Evolutionary conservation across 257 asterid genomes (phyloP), one percentile per base, ranked within the genome.

Genomic region (Gentiana straminea): DNA sequence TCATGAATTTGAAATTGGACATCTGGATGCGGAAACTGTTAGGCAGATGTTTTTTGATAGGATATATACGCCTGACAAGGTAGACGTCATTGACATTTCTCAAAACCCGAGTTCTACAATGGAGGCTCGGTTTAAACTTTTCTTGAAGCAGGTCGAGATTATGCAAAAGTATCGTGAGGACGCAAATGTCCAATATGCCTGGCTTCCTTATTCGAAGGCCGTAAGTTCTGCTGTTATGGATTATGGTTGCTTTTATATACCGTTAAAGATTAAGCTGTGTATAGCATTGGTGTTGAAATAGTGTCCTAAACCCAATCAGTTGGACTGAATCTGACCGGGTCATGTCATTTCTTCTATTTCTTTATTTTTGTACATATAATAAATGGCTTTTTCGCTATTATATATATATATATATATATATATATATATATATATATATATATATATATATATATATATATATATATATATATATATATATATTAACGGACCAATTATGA

Each of bases 171-270:
- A 34, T 64, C 92, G 93, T 10, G 97, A 94, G 51, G 80, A 73
- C 80, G 84, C 92, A 51, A 77, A 77, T 75, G 68, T 86, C 47
- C 72, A 45, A 57, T 86, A 74, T 62, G 97, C 95, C 32, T 89
- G 97, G 97, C 94, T 89, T 61, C 97, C 95, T 59, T 84, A 79
- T 72, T 73, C 84, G 24, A 80, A 77, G 64, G 80, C 57, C 66
- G 69, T 81, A 38, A 59, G 74, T 47, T 64, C 68, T 2, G 66
- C 75, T 62, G 68, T 84, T 9, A 51, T 81, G 66, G 73, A 84
- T 39, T 86, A 79, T 70, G 95, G 97, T n/a, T 60, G 83, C 63
- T 55, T 63, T 70, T 69, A 67, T 62, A 76, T 64, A 67, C 65
- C 65, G 39, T 61, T 69, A 41, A 79, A 67, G 39, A 13, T 54